Evolutionary conservation across 495 filamentous ascomycete species (phyloP), one percentile per base, ranked within the genome.

Genomic region (Hyaloscypha hepaticicola): DNA sequence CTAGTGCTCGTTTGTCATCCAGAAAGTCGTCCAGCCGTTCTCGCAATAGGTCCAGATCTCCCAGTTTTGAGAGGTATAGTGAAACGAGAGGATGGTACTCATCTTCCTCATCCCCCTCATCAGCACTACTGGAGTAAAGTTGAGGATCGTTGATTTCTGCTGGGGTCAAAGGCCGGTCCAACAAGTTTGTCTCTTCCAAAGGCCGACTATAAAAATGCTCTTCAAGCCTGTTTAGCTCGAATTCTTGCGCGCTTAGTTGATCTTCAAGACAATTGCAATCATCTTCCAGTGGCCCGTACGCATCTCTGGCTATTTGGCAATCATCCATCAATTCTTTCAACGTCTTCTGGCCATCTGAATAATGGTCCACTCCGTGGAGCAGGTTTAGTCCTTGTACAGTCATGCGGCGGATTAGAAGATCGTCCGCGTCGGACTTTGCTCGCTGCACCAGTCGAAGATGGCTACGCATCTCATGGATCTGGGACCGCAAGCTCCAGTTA

Each of bases 261-360:
- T 63, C 61, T 63, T 63, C 61, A n/a, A 56, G n/a, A 1, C 5
- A 0, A 22, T 56, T 56, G 31, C 49, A 57, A 21, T 55, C 49
- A 27, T 63, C 61, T 26, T 59, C 57, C n/a, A 59, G 12, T 1
- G 29, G 57, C 0, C 57, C 57, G 34, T 59, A 61, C 1, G 1
- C 45, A 28, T 61, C 59, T 52, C 59, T 51, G 1, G 11, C 41
- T 12, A 1, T 21, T 51, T 33, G 59, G 16, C 48, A 61, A 11
- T 61, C 49, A 0, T 53, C 24, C 59, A 51, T n/a, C 24, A 61
- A 24, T 22, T 61, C 19, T 0, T 0, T 6, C 41, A 53, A 7
- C 0, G 2, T 34, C 59, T 52, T 33, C 22, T 61, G 29, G 31
- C 27, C 22, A 8, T 21, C 8, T 6, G 53, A n/a, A 28, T 14